These are phyloP conservation scores for Penicillium robsamsonii DNA, from an alignment of 495 filamentous ascomycete genomes.

Conservation along the genomic window DNA sequence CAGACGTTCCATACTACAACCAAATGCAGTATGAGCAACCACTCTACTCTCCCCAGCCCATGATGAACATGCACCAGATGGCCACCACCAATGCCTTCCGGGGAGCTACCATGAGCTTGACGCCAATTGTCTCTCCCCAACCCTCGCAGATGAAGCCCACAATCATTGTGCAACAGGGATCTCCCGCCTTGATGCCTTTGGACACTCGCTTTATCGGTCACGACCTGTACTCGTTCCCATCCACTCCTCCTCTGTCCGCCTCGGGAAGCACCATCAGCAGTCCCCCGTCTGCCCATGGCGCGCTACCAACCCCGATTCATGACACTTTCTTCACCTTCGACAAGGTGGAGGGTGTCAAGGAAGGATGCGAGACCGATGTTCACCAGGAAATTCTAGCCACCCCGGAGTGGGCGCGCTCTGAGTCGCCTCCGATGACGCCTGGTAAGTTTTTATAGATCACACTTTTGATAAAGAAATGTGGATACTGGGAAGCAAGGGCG, in stretches of 20 bases:
- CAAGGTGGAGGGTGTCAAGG: conserved; percentile 76
- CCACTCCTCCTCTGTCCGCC: conserved; percentile 85
- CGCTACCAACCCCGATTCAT: conserved; percentile 78
- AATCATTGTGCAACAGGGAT: conserved; percentile 68
- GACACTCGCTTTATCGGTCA: conserved; percentile 71
- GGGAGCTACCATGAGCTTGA: conserved; percentile 54
- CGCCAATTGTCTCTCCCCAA: conserved; percentile 76
- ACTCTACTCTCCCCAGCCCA: conserved; percentile 38
- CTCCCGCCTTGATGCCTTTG: conserved; percentile 68
- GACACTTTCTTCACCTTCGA: conserved; percentile 74
- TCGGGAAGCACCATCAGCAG: conserved; percentile 83
- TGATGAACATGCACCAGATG: conserved; percentile 75
- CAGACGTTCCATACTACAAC: conserved; percentile 48
- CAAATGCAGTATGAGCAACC: conserved; percentile 48
- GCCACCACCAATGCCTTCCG: conserved; percentile 60
- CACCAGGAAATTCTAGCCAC: conserved; percentile 73
- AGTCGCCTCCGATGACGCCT: conserved; percentile 88
- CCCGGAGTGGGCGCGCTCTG: conserved; percentile 71
- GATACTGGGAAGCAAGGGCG: conserved; percentile 22
- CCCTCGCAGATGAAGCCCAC: conserved; percentile 71
- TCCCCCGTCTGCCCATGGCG: conserved; percentile 72
- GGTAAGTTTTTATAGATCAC: conserved; percentile 60
- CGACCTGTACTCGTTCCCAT: conserved; percentile 73
- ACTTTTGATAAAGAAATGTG: conserved; percentile 9
- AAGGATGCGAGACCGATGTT: conserved; percentile 72